Base-by-base conservation (phyloP, 768 basidiomycete species). In the Mycena leptocephala region DNA sequence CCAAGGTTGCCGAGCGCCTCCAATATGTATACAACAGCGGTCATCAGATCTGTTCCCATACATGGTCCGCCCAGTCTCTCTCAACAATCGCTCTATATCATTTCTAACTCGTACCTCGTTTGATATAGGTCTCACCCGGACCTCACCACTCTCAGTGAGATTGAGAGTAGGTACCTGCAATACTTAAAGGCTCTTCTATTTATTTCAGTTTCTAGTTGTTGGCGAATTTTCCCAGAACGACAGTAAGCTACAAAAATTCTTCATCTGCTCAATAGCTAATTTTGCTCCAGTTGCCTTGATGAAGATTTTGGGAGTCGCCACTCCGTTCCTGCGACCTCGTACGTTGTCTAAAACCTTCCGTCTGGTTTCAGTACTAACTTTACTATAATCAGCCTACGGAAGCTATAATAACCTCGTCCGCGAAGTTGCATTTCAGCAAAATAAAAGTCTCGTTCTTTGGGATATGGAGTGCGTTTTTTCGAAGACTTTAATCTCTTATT, bases 31-130 rank as follows among this genome's bases (percentile, higher is more conserved):
- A 83, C 70, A 64, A 70, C 65, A 70, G 71, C 6, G 85, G 84
- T 5, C 85, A 85, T 58, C 84, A 85, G 70, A 76, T 85, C 41
- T 83, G 76, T 24, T 84, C 84, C 13, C 84, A 85, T 73, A 84
- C 84, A 5, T 85, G 37, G n/a, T 39, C n/a, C n/a, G n/a, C n/a
- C n/a, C n/a, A 39, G 37, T 14, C 37, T 39, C 37, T 39, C 37
- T 39, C 14, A 14, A 39, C 7, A 39, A 14, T 7, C 14, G 37
- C 8, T 39, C 14, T 14, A 8, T 39, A 39, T 39, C 22, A 6
- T 32, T 4, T 14, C n/a, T n/a, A n/a, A 35, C 35, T 33, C 32
- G n/a, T n/a, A 37, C 6, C 5, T 37, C 56, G 28, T 11, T 37
- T 59, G 30, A 32, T 18, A 59, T n/a, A n/a, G 85, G 85, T 67